These are phyloP conservation scores for Calonectria leucothoes DNA, from an alignment of 2,329 filamentous ascomycete species.

Conservation along the genomic window DNA sequence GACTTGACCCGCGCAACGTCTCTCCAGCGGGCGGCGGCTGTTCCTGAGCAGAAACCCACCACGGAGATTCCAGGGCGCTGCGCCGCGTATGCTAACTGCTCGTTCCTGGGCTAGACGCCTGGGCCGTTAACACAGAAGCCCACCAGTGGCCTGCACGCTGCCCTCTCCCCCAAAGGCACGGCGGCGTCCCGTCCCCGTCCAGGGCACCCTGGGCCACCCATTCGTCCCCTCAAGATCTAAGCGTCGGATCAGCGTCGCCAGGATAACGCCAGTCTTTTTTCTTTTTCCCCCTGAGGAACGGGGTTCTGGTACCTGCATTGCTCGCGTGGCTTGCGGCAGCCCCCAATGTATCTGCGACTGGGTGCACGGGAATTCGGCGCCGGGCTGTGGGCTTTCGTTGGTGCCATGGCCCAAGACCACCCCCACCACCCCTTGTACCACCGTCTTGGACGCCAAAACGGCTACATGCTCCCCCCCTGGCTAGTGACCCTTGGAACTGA, in stretches of 20 bases:
- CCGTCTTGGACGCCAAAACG: slow-evolving; percentile 25
- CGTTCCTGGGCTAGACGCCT: neutral
- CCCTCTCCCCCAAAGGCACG: neutral
- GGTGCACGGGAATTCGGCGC: slow-evolving; percentile 8
- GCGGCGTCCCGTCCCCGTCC: neutral
- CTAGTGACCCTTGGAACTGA: slow-evolving; percentile 43
- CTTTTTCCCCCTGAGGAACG: neutral
- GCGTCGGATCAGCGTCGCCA: slow-evolving; percentile 25
- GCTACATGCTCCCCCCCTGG: slow-evolving; percentile 33
- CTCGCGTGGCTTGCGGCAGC: slow-evolving; percentile 22
- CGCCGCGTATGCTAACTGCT: slow-evolving; percentile 13
- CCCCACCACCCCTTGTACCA: slow-evolving; percentile 20
- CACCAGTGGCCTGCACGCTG: neutral
- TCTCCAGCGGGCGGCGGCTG: neutral
- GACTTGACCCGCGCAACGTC: neutral
- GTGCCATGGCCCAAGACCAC: slow-evolving; percentile 13
- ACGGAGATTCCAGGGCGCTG: slow-evolving; percentile 23
- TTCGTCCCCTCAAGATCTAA: slow-evolving; percentile 31
- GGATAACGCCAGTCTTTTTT: neutral
- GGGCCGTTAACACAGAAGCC: neutral
- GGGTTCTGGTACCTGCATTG: slow-evolving; percentile 36
- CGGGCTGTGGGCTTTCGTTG: slow-evolving; percentile 9
- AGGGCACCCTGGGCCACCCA: neutral
- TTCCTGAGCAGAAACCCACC: neutral
- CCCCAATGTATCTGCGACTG: slow-evolving; percentile 35